phyloP scores from a whole-genome alignment of 2,329 filamentous ascomycete genomes.

The Trichoderma simmonsii region DNA sequence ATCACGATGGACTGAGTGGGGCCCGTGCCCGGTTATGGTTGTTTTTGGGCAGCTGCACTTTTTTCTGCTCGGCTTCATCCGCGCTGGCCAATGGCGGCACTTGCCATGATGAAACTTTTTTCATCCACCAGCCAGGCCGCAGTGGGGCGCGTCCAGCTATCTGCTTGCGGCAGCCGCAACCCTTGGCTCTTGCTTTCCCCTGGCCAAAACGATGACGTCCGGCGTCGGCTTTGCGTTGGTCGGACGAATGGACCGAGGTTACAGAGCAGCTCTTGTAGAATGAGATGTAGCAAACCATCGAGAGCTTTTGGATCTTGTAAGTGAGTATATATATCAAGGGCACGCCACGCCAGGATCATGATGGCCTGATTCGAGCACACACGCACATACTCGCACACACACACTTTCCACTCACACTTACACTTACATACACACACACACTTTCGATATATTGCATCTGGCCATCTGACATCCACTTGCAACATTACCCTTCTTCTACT shows the following conservation, averaged over 20 bases:
- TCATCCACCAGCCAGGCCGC: neutral
- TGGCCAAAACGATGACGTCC: neutral
- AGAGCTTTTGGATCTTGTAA: neutral
- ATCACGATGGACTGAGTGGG: neutral
- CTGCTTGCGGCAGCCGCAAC: neutral
- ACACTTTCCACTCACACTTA: neutral
- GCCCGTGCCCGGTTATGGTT: neutral
- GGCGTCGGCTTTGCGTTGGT: neutral
- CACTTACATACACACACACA: neutral
- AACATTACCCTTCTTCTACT: neutral
- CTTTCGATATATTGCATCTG: neutral
- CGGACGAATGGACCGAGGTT: conserved; percentile 19
- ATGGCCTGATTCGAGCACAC: conserved; percentile 16
- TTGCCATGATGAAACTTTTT: neutral
- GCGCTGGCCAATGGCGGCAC: conserved; percentile 1
- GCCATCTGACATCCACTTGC: neutral
- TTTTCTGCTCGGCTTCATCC: conserved; percentile 7
- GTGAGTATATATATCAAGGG: conserved; percentile 3
- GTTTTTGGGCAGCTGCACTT: neutral
- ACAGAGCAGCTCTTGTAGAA: neutral
- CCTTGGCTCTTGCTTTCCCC: neutral
- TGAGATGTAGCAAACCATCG: neutral
- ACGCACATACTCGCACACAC: conserved; percentile 6
- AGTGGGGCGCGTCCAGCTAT: neutral
- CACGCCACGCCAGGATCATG: neutral